Evolutionary conservation across 345 rosid genomes (phyloP), one percentile per base, ranked within the genome.

Genomic region (Brassica rapa): DNA sequence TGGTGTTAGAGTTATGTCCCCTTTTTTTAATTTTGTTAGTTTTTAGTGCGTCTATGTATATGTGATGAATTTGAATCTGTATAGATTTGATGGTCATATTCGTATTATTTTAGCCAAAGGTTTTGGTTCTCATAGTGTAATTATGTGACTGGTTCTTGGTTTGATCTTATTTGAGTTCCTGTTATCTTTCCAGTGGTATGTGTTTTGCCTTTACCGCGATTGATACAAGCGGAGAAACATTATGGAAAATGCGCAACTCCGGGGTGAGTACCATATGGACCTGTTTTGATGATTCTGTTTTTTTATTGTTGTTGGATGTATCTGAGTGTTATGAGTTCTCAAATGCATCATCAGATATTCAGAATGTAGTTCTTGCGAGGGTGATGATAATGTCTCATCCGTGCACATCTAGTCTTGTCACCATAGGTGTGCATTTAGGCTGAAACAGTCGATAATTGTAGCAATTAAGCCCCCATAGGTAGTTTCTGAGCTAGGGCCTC

Each of bases 171-270:
- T 46, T 15, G 1, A 25, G 46, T 15, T 7, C 56, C 4, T 39
- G 8, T n/a, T 67, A 0, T 2, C 4, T 66, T 15, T 35, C 27
- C 78, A 79, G 82, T 68, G 78, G 78, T 62, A 0, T 79, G 25
- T 62, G 9, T 29, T 49, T 62, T 51, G 82, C 78, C 0, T 79
- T 73, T 73, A 1, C 60, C 27, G 78, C 78, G 0, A 79, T 79
- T 68, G 74, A 68, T 68, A 11, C 78, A 62, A 79, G 82, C 14
- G 82, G 82, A 73, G 82, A 79, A 67, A 68, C 82, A 10, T 46
- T 79, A 61, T 79, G 82, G 82, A 73, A 79, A 73, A 73, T 79
- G 82, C 82, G 70, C 4, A 79, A 79, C 57, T 73, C 82, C 0
- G 82, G 82, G 74, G 82, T 79, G 30, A 79, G 82, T 73, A 61